Evolutionary conservation across 2,329 filamentous ascomycete genomes (phyloP).

Genomic region (Exophiala dermatitidis): DNA sequence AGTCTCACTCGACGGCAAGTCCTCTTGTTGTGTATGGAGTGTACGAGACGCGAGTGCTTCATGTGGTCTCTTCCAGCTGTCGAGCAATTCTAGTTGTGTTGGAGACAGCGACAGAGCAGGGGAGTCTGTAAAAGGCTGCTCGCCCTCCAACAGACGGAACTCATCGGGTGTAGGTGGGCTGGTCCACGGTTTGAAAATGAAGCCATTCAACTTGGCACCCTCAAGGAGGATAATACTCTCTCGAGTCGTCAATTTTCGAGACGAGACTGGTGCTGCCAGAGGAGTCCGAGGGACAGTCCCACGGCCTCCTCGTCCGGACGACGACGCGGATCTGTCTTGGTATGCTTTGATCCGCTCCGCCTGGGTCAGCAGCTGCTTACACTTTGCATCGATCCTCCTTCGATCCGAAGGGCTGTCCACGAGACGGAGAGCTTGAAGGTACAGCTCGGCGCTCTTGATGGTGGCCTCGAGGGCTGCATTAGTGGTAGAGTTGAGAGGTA

Average conservation of each 20-base stretch:
- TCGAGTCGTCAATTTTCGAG: conserved; percentile 55
- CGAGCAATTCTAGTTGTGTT: conserved; percentile 67
- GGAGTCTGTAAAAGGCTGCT: conserved; percentile 57
- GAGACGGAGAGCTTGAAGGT: conserved; percentile 66
- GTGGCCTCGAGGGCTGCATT: conserved; percentile 64
- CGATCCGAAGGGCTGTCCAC: conserved; percentile 58
- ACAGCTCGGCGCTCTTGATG: conserved; percentile 69
- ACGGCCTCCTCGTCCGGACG: conserved; percentile 7
- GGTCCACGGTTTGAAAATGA: conserved; percentile 81
- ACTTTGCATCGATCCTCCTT: conserved; percentile 59
- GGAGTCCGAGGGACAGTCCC: conserved; percentile 12
- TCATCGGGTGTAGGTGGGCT: conserved; percentile 51
- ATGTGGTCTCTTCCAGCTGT: conserved; percentile 70
- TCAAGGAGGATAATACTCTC: conserved; percentile 72
- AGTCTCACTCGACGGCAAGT: conserved; percentile 30
- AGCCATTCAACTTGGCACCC: conserved; percentile 73
- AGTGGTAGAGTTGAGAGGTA: conserved; percentile 31
- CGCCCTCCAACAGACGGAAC: conserved; percentile 51
- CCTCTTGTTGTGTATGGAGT: conserved; percentile 28
- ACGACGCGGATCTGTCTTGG: background rate
- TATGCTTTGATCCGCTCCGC: conserved; percentile 67
- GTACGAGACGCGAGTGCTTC: conserved; percentile 52
- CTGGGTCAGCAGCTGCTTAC: conserved; percentile 59
- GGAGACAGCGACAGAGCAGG: conserved; percentile 64
- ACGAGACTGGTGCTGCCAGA: conserved; percentile 36